Base-by-base conservation (phyloP, 345 rosid genomes). In the Gossypium australe region DNA sequence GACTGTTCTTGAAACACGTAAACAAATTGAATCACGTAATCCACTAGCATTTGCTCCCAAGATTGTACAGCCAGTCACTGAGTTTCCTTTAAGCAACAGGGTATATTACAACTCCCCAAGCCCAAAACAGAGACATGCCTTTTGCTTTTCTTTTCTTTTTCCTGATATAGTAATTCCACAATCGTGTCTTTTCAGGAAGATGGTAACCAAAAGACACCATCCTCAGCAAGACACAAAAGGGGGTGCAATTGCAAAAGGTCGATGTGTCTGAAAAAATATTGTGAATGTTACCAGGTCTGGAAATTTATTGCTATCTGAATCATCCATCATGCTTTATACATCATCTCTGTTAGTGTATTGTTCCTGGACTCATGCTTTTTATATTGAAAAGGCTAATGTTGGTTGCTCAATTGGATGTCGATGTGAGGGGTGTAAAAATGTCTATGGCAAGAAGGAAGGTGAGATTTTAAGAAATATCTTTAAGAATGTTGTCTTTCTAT, bases 221-320 rank as follows among this genome's bases (percentile, higher is more conserved):
- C 88, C 55, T 84, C 86, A 41, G 80, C 86, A 25, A 87, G 88
- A 80, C 92, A 90, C 75, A 87, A 88, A 69, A 81, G 82, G 77
- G 89, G 90, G 58, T 90, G 90, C 85, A 87, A 87, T 67, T 90
- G 94, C 86, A 90, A 87, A 76, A 90, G 60, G 85, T 90, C 90
- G 1, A 85, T 79, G 89, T 88, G 92, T 68, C 82, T 79, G 60
- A 87, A 90, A 77, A 88, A 85, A 73, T 90, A 90, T 66, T 88
- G 89, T 80, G 94, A 88, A 88, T 90, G 92, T 82, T 90, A 79
- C 78, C 90, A 88, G 90, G 92, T 90, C 34, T 44, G 11, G 27
- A 67, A 20, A 44, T 41, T 38, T 22, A 58, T 51, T 69, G 59
- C 25, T 69, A 24, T 24, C 59, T 27, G 47, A 52, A 69, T 69